Evolutionary conservation across 73 alveolate genomes (phyloP).

Genomic region (Symbiodinium natans): DNA sequence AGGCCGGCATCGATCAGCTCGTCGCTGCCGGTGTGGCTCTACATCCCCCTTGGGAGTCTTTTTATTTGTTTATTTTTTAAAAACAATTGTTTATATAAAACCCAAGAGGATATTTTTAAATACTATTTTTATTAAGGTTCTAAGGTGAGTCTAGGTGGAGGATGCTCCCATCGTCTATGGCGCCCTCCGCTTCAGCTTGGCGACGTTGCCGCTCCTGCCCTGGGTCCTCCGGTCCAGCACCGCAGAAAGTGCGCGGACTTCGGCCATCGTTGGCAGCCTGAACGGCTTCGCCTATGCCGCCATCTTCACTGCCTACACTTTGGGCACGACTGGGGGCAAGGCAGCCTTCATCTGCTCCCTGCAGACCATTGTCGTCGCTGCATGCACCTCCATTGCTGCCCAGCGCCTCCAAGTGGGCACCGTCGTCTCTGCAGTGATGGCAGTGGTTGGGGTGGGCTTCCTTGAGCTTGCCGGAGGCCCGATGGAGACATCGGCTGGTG

Average conservation of each 20-base stretch:
- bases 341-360: slow-evolving; percentile 20
- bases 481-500: background rate
- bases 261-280: slow-evolving; percentile 10
- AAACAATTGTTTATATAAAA: no score
- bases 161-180: background rate
- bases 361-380: slow-evolving; percentile 15
- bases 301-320: background rate
- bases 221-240: slow-evolving; percentile 13
- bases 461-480: background rate
- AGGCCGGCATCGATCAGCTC: slow-evolving; percentile 17
- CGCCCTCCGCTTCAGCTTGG: slow-evolving; percentile 1
- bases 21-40: slow-evolving; percentile 6
- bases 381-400: slow-evolving; percentile 27
- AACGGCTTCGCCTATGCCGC: slow-evolving; percentile 2
- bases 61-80: no score
- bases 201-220: background rate
- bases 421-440: background rate
- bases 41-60: no score
- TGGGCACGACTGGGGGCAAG: slow-evolving; percentile 29
- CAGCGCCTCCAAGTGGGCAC: background rate
- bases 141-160: no score
- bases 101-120: no score
- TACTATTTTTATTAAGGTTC: no score
- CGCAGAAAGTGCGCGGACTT: background rate
- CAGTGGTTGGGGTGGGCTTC: slow-evolving; percentile 27